A percentile compares a stretch with the other conserved stretches of the same genome.
Conservation (phyloP, 306 rosid genomes). For the Dalbergia cultrata region DNA sequence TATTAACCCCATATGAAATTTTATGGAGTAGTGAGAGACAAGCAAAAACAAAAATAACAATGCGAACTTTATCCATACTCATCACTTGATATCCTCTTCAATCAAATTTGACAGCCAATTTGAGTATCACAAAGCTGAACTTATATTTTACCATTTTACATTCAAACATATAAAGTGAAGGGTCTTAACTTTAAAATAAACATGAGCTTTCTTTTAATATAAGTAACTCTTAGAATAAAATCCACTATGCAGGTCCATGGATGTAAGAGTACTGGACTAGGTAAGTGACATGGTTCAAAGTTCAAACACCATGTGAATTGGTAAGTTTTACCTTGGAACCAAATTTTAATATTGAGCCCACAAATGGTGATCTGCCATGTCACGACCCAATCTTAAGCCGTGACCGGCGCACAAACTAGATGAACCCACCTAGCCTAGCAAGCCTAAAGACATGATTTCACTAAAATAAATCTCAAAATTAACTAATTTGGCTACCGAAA, state of each 20-base stretch:
- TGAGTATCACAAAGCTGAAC: neutral
- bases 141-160: neutral
- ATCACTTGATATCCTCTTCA: neutral
- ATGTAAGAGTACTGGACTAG: neutral
- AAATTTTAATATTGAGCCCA: neutral
- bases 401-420: too few species aligned
- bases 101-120: slow-evolving; percentile 12
- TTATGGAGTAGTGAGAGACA: neutral
- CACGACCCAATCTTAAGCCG: too few species aligned
- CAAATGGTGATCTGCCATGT: neutral
- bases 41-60: neutral
- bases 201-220: neutral
- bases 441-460: too few species aligned
- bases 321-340: neutral
- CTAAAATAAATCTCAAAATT: too few species aligned
- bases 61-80: neutral
- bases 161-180: neutral
- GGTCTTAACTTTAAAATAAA: slow-evolving; percentile 1
- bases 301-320: neutral
- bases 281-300: neutral
- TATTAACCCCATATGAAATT: slow-evolving; percentile 35
- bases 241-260: neutral
- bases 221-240: neutral
- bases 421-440: too few species aligned
- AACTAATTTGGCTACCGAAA: too few species aligned